A percentile compares a stretch with the other conserved stretches of the same genome.
Conservation (phyloP, 768 basidiomycete genomes). For the Tricholoma furcatifolium region DNA sequence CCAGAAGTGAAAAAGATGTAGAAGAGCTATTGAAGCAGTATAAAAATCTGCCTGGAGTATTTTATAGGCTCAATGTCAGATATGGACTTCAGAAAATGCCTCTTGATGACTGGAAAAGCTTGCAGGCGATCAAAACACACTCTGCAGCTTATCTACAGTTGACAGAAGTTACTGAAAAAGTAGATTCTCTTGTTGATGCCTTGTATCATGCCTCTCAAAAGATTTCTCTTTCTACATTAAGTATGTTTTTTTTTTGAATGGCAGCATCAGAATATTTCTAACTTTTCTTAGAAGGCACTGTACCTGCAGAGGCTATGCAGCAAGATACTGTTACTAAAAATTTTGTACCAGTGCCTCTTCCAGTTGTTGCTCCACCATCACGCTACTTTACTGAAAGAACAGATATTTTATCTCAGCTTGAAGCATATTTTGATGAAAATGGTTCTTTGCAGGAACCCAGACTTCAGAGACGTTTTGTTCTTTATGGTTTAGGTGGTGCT, state of each 20-base stretch:
- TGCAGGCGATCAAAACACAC: not conserved
- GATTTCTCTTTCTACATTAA: not conserved
- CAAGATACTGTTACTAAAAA: not conserved
- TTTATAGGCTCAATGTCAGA: constrained; percentile 1
- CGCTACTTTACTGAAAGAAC: not conserved
- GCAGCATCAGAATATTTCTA: not conserved
- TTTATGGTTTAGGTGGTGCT: not conserved
- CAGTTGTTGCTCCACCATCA: not conserved
- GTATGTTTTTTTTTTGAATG: not conserved
- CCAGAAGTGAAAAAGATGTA: not conserved
- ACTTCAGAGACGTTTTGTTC: not conserved
- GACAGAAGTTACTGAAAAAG: not conserved
- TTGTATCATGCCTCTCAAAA: not conserved
- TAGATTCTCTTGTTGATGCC: not conserved
- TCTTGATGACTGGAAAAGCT: not conserved
- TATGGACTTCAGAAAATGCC: not conserved
- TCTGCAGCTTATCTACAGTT: not conserved
- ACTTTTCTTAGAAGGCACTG: not conserved
- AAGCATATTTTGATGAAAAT: not conserved
- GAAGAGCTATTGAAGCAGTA: not conserved
- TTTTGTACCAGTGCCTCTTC: not conserved
- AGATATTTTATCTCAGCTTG: not conserved
- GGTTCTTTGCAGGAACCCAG: not conserved
- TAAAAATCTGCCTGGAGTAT: not conserved
- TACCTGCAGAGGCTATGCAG: not conserved